Evolutionary conservation across 371 early-diverging fungal species (phyloP).

Genomic region (Rhizomucor pusillus): DNA sequence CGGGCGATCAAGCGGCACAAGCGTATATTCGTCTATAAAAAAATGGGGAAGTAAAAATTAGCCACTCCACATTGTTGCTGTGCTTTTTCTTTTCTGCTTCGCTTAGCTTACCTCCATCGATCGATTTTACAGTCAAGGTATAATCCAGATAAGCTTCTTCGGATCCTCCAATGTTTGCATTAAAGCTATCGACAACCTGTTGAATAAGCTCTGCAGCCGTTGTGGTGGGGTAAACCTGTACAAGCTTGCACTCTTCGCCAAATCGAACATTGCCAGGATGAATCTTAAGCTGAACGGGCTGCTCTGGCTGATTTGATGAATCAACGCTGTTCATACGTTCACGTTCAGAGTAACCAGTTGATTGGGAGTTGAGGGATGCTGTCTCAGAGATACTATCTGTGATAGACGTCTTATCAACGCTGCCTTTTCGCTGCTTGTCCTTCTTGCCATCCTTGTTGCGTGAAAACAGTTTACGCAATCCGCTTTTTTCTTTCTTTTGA

Average conservation of each 20-base stretch:
- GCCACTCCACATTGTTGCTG: not conserved
- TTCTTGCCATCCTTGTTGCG: constrained; percentile 25
- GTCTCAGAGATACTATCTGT: constrained; percentile 27
- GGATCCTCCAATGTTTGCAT: constrained; percentile 21
- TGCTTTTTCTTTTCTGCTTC: constrained; percentile 2
- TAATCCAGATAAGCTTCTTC: constrained; percentile 34
- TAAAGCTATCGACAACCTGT: constrained; percentile 41
- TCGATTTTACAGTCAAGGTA: constrained; percentile 44
- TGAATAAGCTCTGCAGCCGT: constrained; percentile 53
- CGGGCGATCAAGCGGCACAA: constrained; percentile 48
- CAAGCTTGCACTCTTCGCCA: constrained; percentile 42
- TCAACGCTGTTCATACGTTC: constrained; percentile 31
- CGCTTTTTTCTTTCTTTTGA: constrained; percentile 29
- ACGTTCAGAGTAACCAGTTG: constrained; percentile 28
- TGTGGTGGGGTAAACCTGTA: constrained; percentile 40
- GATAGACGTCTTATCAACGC: constrained; percentile 10
- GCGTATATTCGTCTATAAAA: constrained; percentile 40
- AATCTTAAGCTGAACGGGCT: constrained; percentile 31
- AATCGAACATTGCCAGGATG: constrained; percentile 53
- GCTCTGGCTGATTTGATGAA: constrained; percentile 9
- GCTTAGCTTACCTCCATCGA: constrained; percentile 47
- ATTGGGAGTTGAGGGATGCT: constrained; percentile 37
- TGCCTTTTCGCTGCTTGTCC: constrained; percentile 26
- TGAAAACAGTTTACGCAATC: constrained; percentile 44
- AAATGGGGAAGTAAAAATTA: not conserved